Conservation (phyloP, 2,329 filamentous ascomycete genomes). For the Fusarium equiseti region DNA sequence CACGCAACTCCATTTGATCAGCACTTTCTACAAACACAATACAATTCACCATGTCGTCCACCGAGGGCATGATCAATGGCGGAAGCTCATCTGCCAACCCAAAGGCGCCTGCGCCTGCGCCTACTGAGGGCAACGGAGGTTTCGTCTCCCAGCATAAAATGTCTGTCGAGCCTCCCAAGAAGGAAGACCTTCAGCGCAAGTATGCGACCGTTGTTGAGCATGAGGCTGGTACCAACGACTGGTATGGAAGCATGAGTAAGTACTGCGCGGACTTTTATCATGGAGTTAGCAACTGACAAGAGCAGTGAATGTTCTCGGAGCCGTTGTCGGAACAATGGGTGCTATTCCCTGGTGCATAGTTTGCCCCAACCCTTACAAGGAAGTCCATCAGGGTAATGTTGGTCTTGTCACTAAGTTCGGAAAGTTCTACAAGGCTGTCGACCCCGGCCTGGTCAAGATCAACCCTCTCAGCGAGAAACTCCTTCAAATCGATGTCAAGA, state of each 20-base stretch:
- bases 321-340: constrained; percentile 80
- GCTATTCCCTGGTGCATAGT: constrained; percentile 91
- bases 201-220: constrained; percentile 76
- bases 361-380: constrained; percentile 97
- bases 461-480: constrained; percentile 94
- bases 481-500: constrained; percentile 97
- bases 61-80: constrained; percentile 45
- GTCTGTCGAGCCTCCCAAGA: constrained; percentile 81
- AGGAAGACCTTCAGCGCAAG: constrained; percentile 86
- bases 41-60: constrained; percentile 34
- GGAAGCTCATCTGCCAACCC: constrained; percentile 49
- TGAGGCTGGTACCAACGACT: constrained; percentile 80
- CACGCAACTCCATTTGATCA: background rate
- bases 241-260: constrained; percentile 90
- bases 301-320: constrained; percentile 78
- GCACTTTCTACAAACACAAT: background rate
- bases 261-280: constrained; percentile 37
- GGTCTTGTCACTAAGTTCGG: constrained; percentile 97
- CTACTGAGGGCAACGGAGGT: constrained; percentile 51
- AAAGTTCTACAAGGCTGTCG: constrained; percentile 92
- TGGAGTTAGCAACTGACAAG: background rate
- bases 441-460: constrained; percentile 96
- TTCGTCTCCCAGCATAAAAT: constrained; percentile 69
- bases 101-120: constrained; percentile 44
- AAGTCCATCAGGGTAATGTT: constrained; percentile 91